Conservation (phyloP, 371 early-diverging fungal species). For the Circinella umbellata region DNA sequence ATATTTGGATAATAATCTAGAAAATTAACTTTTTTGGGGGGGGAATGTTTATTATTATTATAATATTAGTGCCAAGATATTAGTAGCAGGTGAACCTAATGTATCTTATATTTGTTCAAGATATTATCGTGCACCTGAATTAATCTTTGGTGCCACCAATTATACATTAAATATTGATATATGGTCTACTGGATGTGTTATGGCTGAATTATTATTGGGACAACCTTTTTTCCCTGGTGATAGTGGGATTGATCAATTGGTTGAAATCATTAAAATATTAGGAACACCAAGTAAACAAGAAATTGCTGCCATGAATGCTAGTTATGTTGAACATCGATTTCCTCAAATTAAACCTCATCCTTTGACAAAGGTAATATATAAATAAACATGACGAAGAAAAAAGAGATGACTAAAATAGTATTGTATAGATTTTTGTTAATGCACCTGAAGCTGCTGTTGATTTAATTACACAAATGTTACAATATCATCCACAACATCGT, state of each 20-base stretch:
- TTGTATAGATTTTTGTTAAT: slow-evolving; percentile 19
- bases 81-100: slow-evolving; percentile 94
- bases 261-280: slow-evolving; percentile 99
- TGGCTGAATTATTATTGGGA: slow-evolving; percentile 97
- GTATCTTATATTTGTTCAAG: slow-evolving; percentile 98
- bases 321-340: slow-evolving; percentile 97
- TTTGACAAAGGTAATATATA: slow-evolving; percentile 71
- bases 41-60: background rate
- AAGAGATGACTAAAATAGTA: background rate
- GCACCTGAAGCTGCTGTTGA: slow-evolving; percentile 86
- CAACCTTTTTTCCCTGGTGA: slow-evolving; percentile 99
- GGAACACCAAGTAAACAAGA: slow-evolving; percentile 98
- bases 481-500: slow-evolving; percentile 92
- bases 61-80: slow-evolving; percentile 85
- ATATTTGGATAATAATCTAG: too few relatives aligned
- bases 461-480: slow-evolving; percentile 85
- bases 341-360: slow-evolving; percentile 96
- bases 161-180: slow-evolving; percentile 93
- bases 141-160: slow-evolving; percentile 96
- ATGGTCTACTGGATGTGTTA: slow-evolving; percentile 99
- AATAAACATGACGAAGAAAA: too few relatives aligned
- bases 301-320: slow-evolving; percentile 95
- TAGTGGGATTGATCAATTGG: slow-evolving; percentile 99
- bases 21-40: too few relatives aligned
- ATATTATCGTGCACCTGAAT: slow-evolving; percentile 98